A percentile compares a stretch with the other conserved stretches of the same genome.
phyloP scores from a whole-genome alignment of 1,284 basidiomycete genomes.

The Cystobasidium pallidum region DNA sequence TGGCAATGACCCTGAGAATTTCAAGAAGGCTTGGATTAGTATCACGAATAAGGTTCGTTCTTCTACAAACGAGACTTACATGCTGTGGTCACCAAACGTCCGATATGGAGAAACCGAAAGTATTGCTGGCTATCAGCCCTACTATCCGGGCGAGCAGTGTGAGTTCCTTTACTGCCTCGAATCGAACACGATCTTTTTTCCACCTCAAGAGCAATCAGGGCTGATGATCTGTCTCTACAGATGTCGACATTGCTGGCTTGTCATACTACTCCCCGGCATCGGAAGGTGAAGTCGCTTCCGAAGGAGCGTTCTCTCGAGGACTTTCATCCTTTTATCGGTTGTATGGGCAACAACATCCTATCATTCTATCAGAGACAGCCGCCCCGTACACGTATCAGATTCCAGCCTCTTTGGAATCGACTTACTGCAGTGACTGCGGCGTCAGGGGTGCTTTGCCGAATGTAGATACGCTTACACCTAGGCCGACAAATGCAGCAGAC shows the following conservation, averaged over 20 bases:
- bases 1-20: constrained; percentile 46
- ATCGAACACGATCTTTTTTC: no score
- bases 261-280: constrained; percentile 46
- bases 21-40: constrained; percentile 41
- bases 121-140: constrained; percentile 47
- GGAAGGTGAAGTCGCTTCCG: constrained; percentile 26
- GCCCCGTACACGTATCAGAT: constrained; percentile 51
- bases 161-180: not conserved
- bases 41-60: constrained; percentile 47
- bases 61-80: constrained; percentile 46
- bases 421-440: constrained; percentile 49
- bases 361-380: constrained; percentile 50
- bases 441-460: constrained; percentile 45
- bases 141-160: constrained; percentile 53
- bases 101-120: constrained; percentile 46
- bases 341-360: constrained; percentile 45
- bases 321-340: constrained; percentile 50
- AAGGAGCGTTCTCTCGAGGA: constrained; percentile 19
- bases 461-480: constrained; percentile 36
- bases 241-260: constrained; percentile 52
- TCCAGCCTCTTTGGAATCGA: constrained; percentile 43
- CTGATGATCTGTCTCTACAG: constrained; percentile 27
- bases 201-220: no score
- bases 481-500: constrained; percentile 44
- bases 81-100: constrained; percentile 53